Evolutionary conservation across 2,329 filamentous ascomycete species (phyloP), one percentile per base, ranked within the genome.

Genomic region (Achaetomium macrosporum): DNA sequence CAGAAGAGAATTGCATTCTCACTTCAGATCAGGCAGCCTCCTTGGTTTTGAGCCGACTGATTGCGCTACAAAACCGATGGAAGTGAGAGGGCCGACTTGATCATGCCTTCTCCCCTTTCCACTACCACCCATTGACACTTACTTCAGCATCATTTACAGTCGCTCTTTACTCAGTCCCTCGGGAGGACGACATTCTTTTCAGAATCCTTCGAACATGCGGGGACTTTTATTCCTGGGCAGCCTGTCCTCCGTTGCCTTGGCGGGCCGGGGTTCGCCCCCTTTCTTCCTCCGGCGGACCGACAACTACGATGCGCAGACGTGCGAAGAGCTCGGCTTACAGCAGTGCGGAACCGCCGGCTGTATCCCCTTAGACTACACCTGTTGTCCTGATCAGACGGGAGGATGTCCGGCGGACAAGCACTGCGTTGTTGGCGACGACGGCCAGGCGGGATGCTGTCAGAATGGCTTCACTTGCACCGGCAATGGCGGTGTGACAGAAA

Each of bases 171-270:
- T 25, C 25, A 25, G 45, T 53, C 50, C 45, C 35, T 52, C 37
- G 33, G 45, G 50, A 53, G 39, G 16, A 40, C 15, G 3, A 39
- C 50, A 16, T 19, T 53, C 50, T 13, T 53, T 53, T 29, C 31
- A 29, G 29, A n/a, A 6, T 17, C 47, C 40, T 11, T 35, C n/a
- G 0, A 20, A 40, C 10, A 60, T 58, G 58, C 51, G 50, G 39
- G 53, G 51, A n/a, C 39, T 55, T n/a, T 31, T 60, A 39, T 9
- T 58, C 36, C 44, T 60, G 47, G 58, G 54, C 42, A 47, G 53
- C 33, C 40, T 60, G 50, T 56, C 58, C 50, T 44, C 53, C 33
- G 13, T 53, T 25, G 55, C 46, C 15, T 25, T 57, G 20, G 55
- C 51, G 6, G 25, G 39, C 29, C 51, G 44, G n/a, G 11, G 30